phyloP scores from a whole-genome alignment of 495 filamentous ascomycete genomes.

The Baudoinia panamericana region DNA sequence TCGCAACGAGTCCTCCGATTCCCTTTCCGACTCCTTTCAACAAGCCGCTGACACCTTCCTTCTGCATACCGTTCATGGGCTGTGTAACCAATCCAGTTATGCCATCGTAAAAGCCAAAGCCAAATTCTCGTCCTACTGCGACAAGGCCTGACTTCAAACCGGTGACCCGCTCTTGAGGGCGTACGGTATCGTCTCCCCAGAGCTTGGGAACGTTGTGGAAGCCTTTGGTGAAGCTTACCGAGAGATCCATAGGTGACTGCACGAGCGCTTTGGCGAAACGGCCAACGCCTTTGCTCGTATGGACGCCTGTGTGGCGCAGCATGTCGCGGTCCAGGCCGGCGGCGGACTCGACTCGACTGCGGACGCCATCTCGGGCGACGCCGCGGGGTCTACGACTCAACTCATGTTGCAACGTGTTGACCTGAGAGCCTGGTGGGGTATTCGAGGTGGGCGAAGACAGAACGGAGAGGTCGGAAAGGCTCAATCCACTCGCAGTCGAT shows the following conservation, averaged over 20 bases:
- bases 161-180: slow-evolving; percentile 54
- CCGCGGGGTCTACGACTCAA: no score
- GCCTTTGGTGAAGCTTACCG: slow-evolving; percentile 62
- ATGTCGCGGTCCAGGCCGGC: not conserved
- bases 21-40: slow-evolving; percentile 65
- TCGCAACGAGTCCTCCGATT: slow-evolving; percentile 56
- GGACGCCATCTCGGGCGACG: slow-evolving; percentile 2
- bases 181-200: slow-evolving; percentile 63
- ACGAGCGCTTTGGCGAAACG: slow-evolving; percentile 55
- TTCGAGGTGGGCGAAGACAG: no score
- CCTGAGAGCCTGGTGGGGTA: no score
- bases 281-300: slow-evolving; percentile 47
- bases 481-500: no score
- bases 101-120: slow-evolving; percentile 38
- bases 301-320: slow-evolving; percentile 39
- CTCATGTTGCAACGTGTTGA: no score
- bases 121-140: slow-evolving; percentile 25
- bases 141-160: slow-evolving; percentile 54
- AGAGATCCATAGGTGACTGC: slow-evolving; percentile 66
- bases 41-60: slow-evolving; percentile 52
- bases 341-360: not conserved
- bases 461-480: no score
- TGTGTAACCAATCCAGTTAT: slow-evolving; percentile 61
- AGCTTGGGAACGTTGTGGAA: slow-evolving; percentile 75
- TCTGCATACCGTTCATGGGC: slow-evolving; percentile 49